These are phyloP conservation scores for Raffaelea albimanens DNA, from an alignment of 2,329 filamentous ascomycete species.

Conservation along the genomic window DNA sequence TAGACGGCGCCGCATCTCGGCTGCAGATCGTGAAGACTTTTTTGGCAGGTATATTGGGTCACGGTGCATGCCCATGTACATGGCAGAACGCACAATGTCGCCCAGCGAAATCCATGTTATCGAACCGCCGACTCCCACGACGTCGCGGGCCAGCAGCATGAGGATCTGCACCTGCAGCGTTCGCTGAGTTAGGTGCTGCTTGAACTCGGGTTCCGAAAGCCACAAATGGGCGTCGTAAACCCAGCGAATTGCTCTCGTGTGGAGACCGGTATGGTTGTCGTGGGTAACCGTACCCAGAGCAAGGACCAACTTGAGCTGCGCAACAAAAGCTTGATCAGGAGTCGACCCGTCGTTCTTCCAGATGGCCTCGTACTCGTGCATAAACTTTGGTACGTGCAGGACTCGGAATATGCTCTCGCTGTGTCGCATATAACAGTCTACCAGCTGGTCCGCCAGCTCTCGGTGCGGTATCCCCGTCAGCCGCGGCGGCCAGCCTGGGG, in stretches of 20 bases:
- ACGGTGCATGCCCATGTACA: slow-evolving; percentile 41
- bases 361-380: slow-evolving; percentile 39
- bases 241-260: slow-evolving; percentile 35
- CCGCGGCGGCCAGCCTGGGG: slow-evolving; percentile 15
- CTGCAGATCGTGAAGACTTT: slow-evolving; percentile 19
- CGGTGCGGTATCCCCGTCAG: slow-evolving; percentile 28
- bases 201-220: slow-evolving; percentile 34
- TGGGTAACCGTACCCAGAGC: slow-evolving; percentile 39
- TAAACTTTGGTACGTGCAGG: slow-evolving; percentile 48
- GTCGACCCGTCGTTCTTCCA: slow-evolving; percentile 22
- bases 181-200: slow-evolving; percentile 36
- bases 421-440: slow-evolving; percentile 43
- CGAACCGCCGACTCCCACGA: slow-evolving; percentile 29
- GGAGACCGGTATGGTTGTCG: slow-evolving; percentile 32
- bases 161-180: slow-evolving; percentile 43
- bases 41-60: slow-evolving; percentile 31
- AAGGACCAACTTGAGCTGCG: slow-evolving; percentile 42
- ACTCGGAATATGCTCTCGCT: slow-evolving; percentile 48
- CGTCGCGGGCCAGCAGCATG: slow-evolving; percentile 37
- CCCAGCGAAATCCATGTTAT: slow-evolving; percentile 37
- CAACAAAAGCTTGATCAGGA: slow-evolving; percentile 31
- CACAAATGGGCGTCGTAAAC: slow-evolving; percentile 43
- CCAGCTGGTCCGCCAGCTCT: slow-evolving; percentile 38
- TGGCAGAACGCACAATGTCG: slow-evolving; percentile 30
- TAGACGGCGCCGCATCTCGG: slow-evolving; percentile 39